Evolutionary conservation across 2,329 filamentous ascomycete genomes (phyloP).

Genomic region (Monosporascus sp.): DNA sequence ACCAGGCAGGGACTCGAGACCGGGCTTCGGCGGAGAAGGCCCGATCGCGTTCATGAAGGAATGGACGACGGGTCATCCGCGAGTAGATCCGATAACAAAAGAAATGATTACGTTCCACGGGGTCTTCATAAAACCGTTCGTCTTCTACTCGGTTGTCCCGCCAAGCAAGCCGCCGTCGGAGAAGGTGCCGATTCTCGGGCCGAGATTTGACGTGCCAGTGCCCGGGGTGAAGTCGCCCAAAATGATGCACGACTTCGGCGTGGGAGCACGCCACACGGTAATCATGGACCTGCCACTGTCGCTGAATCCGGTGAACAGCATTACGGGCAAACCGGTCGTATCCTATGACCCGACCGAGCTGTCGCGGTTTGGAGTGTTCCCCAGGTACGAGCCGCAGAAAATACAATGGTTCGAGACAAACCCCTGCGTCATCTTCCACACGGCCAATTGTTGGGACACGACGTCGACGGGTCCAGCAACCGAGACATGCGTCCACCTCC

Average conservation of each 20-base stretch:
- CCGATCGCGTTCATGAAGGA: slow-evolving; percentile 59
- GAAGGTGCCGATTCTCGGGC: slow-evolving; percentile 17
- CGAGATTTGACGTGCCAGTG: slow-evolving; percentile 47
- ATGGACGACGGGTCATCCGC: slow-evolving; percentile 67
- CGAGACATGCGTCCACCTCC: slow-evolving; percentile 50
- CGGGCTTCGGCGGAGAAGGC: slow-evolving; percentile 49
- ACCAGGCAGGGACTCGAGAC: slow-evolving; percentile 18
- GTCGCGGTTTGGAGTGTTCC: slow-evolving; percentile 64
- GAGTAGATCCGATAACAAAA: slow-evolving; percentile 58
- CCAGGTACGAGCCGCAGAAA: slow-evolving; percentile 49
- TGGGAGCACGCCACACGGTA: slow-evolving; percentile 55
- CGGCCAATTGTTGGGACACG: slow-evolving; percentile 65
- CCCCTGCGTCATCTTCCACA: slow-evolving; percentile 66
- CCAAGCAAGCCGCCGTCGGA: slow-evolving; percentile 17
- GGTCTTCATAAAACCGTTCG: slow-evolving; percentile 59
- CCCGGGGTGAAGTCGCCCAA: slow-evolving; percentile 58
- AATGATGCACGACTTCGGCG: slow-evolving; percentile 75
- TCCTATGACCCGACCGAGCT: slow-evolving; percentile 51
- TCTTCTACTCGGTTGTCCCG: slow-evolving; percentile 54
- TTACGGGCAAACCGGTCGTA: slow-evolving; percentile 51
- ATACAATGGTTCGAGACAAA: slow-evolving; percentile 65
- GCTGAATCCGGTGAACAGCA: slow-evolving; percentile 57
- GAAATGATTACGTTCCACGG: slow-evolving; percentile 66
- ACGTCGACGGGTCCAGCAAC: slow-evolving; percentile 18
- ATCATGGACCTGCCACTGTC: slow-evolving; percentile 66